Evolutionary conservation across 176 grass and related monocot species (phyloP).

Genomic region (Phragmites australis): DNA sequence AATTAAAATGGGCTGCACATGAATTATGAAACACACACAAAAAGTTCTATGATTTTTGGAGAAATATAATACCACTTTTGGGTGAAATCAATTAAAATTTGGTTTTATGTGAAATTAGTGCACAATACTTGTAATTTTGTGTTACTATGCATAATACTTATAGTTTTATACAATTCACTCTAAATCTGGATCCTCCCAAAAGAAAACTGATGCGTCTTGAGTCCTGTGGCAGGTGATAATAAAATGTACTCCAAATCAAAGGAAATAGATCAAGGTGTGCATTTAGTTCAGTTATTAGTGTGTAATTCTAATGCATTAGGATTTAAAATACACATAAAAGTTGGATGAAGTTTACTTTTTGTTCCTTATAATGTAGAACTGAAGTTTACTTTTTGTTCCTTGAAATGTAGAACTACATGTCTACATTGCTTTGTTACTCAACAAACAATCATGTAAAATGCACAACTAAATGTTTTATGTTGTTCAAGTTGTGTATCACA

Average conservation of each 20-base stretch:
- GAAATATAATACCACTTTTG: no score
- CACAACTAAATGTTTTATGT: neutral
- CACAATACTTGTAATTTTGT: no score
- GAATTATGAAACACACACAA: no score
- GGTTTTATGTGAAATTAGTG: no score
- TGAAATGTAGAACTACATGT: neutral
- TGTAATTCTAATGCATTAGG: neutral
- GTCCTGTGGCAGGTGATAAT: neutral
- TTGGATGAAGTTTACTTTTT: neutral
- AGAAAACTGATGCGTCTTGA: neutral
- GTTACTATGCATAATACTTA: no score
- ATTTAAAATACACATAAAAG: neutral
- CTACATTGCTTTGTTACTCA: neutral
- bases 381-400: no score
- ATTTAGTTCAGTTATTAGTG: neutral
- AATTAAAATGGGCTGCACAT: no score
- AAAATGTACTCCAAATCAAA: neutral
- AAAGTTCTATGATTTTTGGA: no score
- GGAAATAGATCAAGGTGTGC: neutral
- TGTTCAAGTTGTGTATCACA: constrained; percentile 14
- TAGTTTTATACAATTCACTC: no score
- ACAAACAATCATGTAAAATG: neutral
- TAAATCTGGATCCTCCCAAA: neutral
- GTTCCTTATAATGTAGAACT: no score
- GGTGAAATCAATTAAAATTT: no score